Evolutionary conservation across 176 grass and related monocot species (phyloP).

Genomic region (Lolium rigidum): DNA sequence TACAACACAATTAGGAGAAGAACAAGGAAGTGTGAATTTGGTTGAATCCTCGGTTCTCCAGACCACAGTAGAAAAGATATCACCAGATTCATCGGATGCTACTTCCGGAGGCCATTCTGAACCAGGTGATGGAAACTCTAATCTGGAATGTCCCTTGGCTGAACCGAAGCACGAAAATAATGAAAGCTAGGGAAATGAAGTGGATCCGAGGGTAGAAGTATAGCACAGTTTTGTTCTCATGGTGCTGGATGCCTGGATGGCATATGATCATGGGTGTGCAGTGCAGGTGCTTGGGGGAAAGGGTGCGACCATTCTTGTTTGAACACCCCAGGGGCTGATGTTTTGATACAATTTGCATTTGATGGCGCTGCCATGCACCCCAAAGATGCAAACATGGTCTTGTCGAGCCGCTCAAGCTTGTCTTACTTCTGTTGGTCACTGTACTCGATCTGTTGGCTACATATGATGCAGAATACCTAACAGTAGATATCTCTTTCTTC

Average conservation of each 20-base stretch:
- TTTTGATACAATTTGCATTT: slow-evolving; percentile 17
- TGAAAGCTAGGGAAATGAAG: slow-evolving; percentile 25
- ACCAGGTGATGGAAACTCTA: slow-evolving; percentile 9
- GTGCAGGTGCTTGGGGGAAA: slow-evolving; percentile 22
- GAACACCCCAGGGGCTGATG: slow-evolving; percentile 11
- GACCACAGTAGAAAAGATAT: slow-evolving; percentile 15
- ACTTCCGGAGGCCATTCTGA: slow-evolving; percentile 17
- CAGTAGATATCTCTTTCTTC: slow-evolving; percentile 28
- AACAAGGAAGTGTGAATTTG: slow-evolving; percentile 14
- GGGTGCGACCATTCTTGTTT: slow-evolving; percentile 21
- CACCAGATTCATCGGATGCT: slow-evolving; percentile 7
- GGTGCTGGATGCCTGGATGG: slow-evolving; percentile 36
- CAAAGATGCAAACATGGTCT: background rate
- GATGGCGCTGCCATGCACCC: background rate
- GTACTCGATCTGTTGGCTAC: background rate
- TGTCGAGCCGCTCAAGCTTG: slow-evolving; percentile 3
- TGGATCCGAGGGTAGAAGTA: slow-evolving; percentile 3
- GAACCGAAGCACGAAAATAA: slow-evolving; percentile 32
- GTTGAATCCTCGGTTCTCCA: slow-evolving; percentile 10
- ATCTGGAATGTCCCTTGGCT: slow-evolving; percentile 11
- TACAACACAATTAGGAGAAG: slow-evolving; percentile 32
- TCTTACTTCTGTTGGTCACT: slow-evolving; percentile 22
- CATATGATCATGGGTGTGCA: slow-evolving; percentile 40
- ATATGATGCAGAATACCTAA: slow-evolving; percentile 28
- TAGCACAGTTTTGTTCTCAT: slow-evolving; percentile 28